Evolutionary conservation across 768 basidiomycete species (phyloP), one percentile per base, ranked within the genome.

Genomic region (Russula foetens): DNA sequence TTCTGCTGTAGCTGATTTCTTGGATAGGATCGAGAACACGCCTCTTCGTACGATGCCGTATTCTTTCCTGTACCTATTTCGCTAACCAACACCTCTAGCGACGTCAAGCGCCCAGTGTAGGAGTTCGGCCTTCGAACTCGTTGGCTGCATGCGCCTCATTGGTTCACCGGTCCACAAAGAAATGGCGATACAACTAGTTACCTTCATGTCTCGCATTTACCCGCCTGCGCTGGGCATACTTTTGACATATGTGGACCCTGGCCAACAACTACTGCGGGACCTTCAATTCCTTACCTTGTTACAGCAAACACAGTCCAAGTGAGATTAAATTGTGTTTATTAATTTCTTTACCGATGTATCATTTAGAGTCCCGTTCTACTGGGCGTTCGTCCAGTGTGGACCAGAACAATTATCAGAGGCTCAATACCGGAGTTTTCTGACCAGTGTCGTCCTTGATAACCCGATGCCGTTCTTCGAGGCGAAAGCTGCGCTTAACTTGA

Each of bases 131-230:
- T 81, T 75, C 46, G 81, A 83, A 53, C 72, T 89, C 0, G 74
- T 88, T n/a, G 85, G 87, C 64, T 83, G 80, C 79, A 59, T 85
- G 33, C 81, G 86, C 39, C 70, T 87, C 1, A 66, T 76, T 2
- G 74, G 75, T 15, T 67, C 70, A 28, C 66, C 71, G 1, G 64
- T 81, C 4, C 65, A 68, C 15, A 14, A 71, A 1, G 62, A 65
- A 0, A 76, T 84, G 49, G 67, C 85, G 21, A 67, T 63, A 23
- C 76, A 77, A 7, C 67, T 86, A 2, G 67, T 74, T 0, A 56
- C 57, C 1, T 69, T 77, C 0, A 63, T 87, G 29, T 64, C 69
- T 14, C 73, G 72, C 23, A 70, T 83, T 19, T 69, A 84, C 60
- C 67, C 70, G 0, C 74, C 78, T 0, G 74, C 78, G 0, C 46